These are phyloP conservation scores for Adansonia digitata DNA, from an alignment of 345 rosid genomes.

Conservation along the genomic window DNA sequence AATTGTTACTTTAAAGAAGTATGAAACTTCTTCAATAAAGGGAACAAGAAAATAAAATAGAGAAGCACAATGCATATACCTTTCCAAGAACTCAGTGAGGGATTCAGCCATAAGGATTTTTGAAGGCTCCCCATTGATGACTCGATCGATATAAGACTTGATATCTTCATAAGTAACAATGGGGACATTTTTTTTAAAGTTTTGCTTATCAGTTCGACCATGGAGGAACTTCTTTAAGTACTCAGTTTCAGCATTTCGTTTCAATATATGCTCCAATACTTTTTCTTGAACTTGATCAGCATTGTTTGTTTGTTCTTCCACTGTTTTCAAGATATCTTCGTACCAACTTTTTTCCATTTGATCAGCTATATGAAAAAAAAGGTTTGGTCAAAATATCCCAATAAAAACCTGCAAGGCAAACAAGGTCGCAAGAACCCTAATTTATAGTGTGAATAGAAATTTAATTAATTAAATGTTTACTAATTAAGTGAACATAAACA, in stretches of 20 bases:
- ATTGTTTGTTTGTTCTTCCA: not conserved
- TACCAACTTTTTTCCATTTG: no score
- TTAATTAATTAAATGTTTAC: no score
- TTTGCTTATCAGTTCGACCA: conserved; percentile 31
- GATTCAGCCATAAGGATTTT: not conserved
- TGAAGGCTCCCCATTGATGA: not conserved
- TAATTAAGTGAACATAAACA: no score
- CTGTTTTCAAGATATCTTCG: not conserved
- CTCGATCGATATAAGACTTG: not conserved
- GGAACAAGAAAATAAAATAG: no score
- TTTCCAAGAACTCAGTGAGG: not conserved
- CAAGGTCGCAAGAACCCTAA: no score
- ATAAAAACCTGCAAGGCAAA: no score
- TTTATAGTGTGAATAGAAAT: no score
- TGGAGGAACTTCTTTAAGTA: conserved; percentile 38
- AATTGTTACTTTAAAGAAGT: no score
- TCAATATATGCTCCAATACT: conserved; percentile 37
- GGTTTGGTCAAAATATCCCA: no score
- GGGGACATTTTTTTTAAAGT: conserved; percentile 51
- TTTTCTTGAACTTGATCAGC: conserved; percentile 22
- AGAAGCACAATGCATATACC: no score
- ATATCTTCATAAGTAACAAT: conserved; percentile 53
- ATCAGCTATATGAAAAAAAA: no score
- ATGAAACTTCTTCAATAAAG: no score
- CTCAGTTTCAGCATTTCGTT: conserved; percentile 35